Evolutionary conservation across 352 stramenopile species (phyloP), one percentile per base, ranked within the genome.

Genomic region (Aphanomyces astaci): DNA sequence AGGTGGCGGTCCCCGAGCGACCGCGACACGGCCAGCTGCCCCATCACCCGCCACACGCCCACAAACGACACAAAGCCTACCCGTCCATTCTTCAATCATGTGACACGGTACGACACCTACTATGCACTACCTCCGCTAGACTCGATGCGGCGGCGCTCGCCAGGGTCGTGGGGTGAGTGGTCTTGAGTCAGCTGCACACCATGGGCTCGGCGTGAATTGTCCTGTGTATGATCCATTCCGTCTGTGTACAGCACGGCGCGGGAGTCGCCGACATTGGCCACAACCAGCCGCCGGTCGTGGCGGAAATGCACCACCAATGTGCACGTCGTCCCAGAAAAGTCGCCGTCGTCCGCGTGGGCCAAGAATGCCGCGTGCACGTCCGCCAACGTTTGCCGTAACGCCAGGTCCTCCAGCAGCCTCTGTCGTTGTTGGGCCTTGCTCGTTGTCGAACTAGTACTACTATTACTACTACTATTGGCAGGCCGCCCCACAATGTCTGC

Each of bases 1-100:
- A 98, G 72, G 71, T 92, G 79, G 9, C 80, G 78, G 76, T 98
- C 94, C 30, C 95, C 95, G 28, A 98, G 78, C 66, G 89, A 96
- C 22, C 95, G 78, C 9, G 91, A 96, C 31, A 98, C 88, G 36
- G 92, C 92, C 24, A 98, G 80, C 54, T 88, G 86, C 15, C 92
- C 91, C 67, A 97, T 92, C 2, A 98, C 90, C 73, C 92, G 74
- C 81, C 83, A 89, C 22, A 92, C 75, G 13, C 86, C 86, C 22
- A 75, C 72, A 56, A 86, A 90, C 17, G 57, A 76, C 36, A 93
- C 76, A 53, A 91, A 90, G 4, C 85, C 63, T 70, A 69, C 30
- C 17, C 10, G 1, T 19, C n/a, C 36, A 25, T 31, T 25, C 5
- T 27, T 36, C n/a, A n/a, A n/a, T n/a, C n/a, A n/a, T n/a, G n/a